Percentiles rank a stretch among this genome's conserved stretches.
phyloP scores from a whole-genome alignment of 2,329 filamentous ascomycete genomes.

The Fusarium annulatum region DNA sequence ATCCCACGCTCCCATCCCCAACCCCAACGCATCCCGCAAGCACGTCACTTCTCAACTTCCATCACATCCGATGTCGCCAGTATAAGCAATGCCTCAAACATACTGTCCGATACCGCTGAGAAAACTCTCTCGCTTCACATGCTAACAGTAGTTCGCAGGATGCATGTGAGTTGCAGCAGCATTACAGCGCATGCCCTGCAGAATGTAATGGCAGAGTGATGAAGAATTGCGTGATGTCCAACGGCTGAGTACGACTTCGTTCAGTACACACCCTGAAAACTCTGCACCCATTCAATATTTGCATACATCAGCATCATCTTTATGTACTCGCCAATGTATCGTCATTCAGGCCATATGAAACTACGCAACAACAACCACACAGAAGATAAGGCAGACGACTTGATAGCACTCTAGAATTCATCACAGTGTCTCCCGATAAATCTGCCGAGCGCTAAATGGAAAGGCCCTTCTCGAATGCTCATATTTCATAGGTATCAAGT shows the following conservation, averaged over 20 bases:
- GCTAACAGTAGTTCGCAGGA: constrained; percentile 3
- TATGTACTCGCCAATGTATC: constrained; percentile 1
- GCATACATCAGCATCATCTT: not conserved
- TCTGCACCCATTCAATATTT: not conserved
- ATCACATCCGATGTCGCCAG: constrained; percentile 16
- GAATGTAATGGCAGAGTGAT: not conserved
- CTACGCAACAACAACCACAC: not conserved
- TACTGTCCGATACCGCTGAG: constrained; percentile 8
- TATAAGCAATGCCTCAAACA: not conserved
- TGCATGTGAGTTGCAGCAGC: not conserved
- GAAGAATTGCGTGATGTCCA: constrained; percentile 9
- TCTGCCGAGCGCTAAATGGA: not conserved
- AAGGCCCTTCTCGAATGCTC: not conserved
- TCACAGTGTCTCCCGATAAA: not conserved
- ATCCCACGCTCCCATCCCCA: constrained; percentile 25
- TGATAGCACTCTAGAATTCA: not conserved
- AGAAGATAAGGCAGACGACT: not conserved
- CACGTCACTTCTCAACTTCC: not conserved
- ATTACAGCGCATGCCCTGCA: not conserved
- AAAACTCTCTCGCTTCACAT: constrained; percentile 7
- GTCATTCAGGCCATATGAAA: not conserved
- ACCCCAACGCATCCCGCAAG: constrained; percentile 17
- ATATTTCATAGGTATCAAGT: not conserved
- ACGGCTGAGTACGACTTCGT: not conserved
- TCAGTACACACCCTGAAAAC: not conserved